Base-by-base conservation (phyloP, 306 rosid species). In the Carpinus viminea region DNA sequence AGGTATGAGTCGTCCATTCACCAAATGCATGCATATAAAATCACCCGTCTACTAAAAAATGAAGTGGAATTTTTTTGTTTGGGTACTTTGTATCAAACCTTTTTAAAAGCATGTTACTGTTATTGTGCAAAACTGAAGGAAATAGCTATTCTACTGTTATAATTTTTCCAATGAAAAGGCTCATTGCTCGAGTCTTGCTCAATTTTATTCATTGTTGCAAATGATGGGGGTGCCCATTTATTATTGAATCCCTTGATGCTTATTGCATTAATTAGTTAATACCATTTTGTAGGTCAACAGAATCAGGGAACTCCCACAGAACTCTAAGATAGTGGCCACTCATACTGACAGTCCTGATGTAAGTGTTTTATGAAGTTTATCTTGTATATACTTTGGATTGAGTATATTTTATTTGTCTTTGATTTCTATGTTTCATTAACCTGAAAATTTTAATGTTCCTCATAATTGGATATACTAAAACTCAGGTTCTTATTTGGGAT, bases 331-430 rank as follows among this genome's bases (percentile, higher is more conserved):
- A 62, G 96, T 96, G 78, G 99, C 99, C 45, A 96, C 99, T 17
- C 99, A 96, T 82, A 96, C 99, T 0, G 99, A 96, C 74, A 88
- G 97, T 82, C 99, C 99, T 84, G 97, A 91, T 89, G 99, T 96
- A 86, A 74, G 92, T 80, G 57, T 68, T 64, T 47, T 46, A 65
- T 84, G 72, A 62, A 62, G 21, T 76, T 72, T 13, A 13, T 68
- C 36, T 56, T 21, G 41, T 68, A 4, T 70, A n/a, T 70, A 66
- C 28, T 18, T 71, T 66, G 8, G 36, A 70, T 46, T 18, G 72
- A 24, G 18, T 50, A 5, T 1, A 9, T 8, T 26, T 16, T 62
- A 17, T 51, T 12, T 77, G 72, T 24, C n/a, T 41, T 46, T 54
- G 71, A 68, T 74, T 75, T 81, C 46, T 73, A 31, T 43, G 46